Conservation (phyloP, 139 green algal genomes). For the Micromonas commoda region DNA sequence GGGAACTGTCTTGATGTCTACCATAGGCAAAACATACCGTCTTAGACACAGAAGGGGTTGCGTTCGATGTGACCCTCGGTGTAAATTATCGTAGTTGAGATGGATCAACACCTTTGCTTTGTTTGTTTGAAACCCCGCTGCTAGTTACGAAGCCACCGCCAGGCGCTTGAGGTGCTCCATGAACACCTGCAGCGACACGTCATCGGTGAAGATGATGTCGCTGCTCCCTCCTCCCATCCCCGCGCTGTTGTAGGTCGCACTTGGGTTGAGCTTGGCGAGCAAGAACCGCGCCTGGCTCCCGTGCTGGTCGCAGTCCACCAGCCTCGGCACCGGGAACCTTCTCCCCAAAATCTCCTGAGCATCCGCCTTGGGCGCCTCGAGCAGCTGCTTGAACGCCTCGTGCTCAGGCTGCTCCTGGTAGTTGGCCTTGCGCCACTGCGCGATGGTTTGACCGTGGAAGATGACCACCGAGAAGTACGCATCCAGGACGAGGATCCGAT, state of each 20-base stretch:
- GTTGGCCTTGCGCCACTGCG: conserved; percentile 45
- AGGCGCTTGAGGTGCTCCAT: conserved; percentile 51
- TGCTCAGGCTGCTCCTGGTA: conserved; percentile 48
- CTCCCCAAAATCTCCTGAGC: conserved; percentile 32
- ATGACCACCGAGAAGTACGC: conserved; percentile 50
- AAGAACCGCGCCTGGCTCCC: conserved; percentile 55
- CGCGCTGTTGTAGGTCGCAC: conserved; percentile 44
- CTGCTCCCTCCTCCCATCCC: not conserved
- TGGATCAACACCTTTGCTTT: too few species aligned
- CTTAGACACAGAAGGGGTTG: too few species aligned
- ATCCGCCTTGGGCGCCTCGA: conserved; percentile 41
- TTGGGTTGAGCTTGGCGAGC: conserved; percentile 57
- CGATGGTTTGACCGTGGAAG: conserved; percentile 47
- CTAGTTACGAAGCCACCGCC: too few species aligned
- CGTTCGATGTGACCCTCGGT: too few species aligned
- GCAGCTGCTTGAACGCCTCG: conserved; percentile 46
- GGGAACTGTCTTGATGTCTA: too few species aligned
- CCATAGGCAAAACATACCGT: too few species aligned
- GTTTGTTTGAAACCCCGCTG: too few species aligned
- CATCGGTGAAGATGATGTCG: conserved; percentile 64
- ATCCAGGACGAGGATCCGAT: conserved; percentile 53
- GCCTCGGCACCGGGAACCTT: conserved; percentile 43
- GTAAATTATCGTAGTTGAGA: too few species aligned
- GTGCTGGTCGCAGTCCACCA: conserved; percentile 54
- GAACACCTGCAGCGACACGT: conserved; percentile 56